Percentiles rank a stretch among this genome's conserved stretches.
Conservation (phyloP, 2,329 filamentous ascomycete species). For the Colletotrichum tofieldiae region DNA sequence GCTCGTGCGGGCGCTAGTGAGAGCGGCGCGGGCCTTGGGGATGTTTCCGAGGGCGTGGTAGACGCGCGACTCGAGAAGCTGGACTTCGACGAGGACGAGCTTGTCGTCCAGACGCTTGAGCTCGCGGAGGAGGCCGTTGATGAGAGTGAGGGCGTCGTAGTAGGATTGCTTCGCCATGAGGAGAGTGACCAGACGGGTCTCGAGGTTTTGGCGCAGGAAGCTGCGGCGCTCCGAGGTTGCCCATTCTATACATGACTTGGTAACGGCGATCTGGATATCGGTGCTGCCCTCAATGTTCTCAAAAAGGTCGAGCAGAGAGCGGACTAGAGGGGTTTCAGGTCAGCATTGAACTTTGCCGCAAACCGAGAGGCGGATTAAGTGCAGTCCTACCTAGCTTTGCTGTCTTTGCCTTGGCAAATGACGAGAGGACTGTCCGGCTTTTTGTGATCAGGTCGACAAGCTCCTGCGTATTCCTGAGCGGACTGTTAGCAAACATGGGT, state of each 20-base stretch:
- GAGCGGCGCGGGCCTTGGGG: constrained; percentile 92
- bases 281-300: constrained; percentile 93
- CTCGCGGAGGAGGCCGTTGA: constrained; percentile 96
- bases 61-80: constrained; percentile 95
- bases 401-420: constrained; percentile 98
- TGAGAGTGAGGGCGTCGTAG: constrained; percentile 96
- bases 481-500: constrained; percentile 33
- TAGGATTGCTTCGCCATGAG: constrained; percentile 98
- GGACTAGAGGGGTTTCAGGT: constrained; percentile 72
- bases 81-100: constrained; percentile 96
- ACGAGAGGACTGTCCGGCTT: constrained; percentile 91
- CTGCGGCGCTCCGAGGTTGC: constrained; percentile 93
- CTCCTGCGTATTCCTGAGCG: constrained; percentile 80
- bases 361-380: neutral
- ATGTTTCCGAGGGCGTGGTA: constrained; percentile 99
- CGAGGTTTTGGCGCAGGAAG: constrained; percentile 96
- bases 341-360: neutral
- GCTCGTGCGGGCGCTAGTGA: constrained; percentile 94
- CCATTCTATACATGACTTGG: constrained; percentile 99
- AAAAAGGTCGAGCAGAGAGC: constrained; percentile 96
- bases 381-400: constrained; percentile 87
- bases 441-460: constrained; percentile 92
- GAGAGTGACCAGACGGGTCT: constrained; percentile 92
- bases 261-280: constrained; percentile 94
- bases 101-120: constrained; percentile 99